Evolutionary conservation across 164 flowering plant species (phyloP).

Genomic region (Liriodendron chinense): DNA sequence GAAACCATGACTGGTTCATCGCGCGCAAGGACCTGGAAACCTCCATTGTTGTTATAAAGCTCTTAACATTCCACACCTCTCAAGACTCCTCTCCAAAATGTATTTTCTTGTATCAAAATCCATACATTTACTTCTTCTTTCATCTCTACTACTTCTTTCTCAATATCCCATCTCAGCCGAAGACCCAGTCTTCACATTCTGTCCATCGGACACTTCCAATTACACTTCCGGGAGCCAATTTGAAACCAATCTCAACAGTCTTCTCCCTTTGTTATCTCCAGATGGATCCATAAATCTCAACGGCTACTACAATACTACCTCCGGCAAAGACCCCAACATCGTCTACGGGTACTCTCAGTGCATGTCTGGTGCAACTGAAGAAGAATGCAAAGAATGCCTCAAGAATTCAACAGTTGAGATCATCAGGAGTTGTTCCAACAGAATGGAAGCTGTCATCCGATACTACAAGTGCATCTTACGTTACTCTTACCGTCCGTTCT

Average conservation of each 20-base stretch:
- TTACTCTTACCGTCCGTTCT: conserved; percentile 21
- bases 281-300: conserved; percentile 12
- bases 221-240: too few relatives aligned
- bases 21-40: too few relatives aligned
- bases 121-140: too few relatives aligned
- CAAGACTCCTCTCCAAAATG: too few relatives aligned
- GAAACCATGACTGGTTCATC: too few relatives aligned
- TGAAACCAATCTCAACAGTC: conserved; percentile 13
- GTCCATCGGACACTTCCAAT: too few relatives aligned
- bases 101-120: too few relatives aligned
- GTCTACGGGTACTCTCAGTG: conserved; percentile 35
- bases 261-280: conserved; percentile 12
- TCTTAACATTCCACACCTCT: too few relatives aligned
- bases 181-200: too few relatives aligned
- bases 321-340: conserved; percentile 15
- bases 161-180: too few relatives aligned
- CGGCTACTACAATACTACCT: conserved; percentile 14
- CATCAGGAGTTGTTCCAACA: conserved; percentile 16
- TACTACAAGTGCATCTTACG: conserved; percentile 35
- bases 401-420: conserved; percentile 10
- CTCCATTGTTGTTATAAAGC: too few relatives aligned
- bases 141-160: too few relatives aligned
- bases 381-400: conserved; percentile 18
- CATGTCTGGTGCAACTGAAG: conserved; percentile 9
- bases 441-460: conserved; percentile 24